phyloP scores from a whole-genome alignment of 331 rosid genomes.

The Arachis monticola region DNA sequence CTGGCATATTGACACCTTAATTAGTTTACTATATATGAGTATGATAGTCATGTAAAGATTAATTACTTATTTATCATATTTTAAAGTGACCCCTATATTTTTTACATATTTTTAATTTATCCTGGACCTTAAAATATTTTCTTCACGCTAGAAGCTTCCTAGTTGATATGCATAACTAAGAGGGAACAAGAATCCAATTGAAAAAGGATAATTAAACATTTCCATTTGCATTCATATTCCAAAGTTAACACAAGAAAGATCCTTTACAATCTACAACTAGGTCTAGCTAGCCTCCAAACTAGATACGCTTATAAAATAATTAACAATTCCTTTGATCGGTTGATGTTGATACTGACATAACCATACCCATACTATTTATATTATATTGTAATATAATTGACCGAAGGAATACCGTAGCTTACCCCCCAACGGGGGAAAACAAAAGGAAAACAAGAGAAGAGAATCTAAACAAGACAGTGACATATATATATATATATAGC shows the following conservation, averaged over 20 bases:
- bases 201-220: constrained; percentile 40
- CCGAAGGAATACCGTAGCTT: constrained; percentile 31
- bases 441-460: neutral
- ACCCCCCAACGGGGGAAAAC: constrained; percentile 30
- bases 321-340: constrained; percentile 33
- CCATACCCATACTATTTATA: constrained; percentile 7
- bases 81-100: no score
- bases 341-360: constrained; percentile 35
- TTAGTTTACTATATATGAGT: neutral
- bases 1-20: constrained; percentile 31
- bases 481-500: neutral
- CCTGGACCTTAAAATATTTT: no score
- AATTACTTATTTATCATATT: no score
- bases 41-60: no score
- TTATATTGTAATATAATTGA: constrained; percentile 6
- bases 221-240: constrained; percentile 45
- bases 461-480: constrained; percentile 33
- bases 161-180: constrained; percentile 48
- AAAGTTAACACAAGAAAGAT: constrained; percentile 49
- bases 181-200: constrained; percentile 59
- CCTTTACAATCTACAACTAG: constrained; percentile 46
- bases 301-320: constrained; percentile 17
- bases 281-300: constrained; percentile 31
- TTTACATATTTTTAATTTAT: no score
- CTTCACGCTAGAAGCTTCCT: no score